Percentiles rank a stretch among this genome's conserved stretches.
These are phyloP conservation scores for Hordeum pubiflorum DNA, from an alignment of 202 grass and related monocot genomes.

Conservation along the genomic window DNA sequence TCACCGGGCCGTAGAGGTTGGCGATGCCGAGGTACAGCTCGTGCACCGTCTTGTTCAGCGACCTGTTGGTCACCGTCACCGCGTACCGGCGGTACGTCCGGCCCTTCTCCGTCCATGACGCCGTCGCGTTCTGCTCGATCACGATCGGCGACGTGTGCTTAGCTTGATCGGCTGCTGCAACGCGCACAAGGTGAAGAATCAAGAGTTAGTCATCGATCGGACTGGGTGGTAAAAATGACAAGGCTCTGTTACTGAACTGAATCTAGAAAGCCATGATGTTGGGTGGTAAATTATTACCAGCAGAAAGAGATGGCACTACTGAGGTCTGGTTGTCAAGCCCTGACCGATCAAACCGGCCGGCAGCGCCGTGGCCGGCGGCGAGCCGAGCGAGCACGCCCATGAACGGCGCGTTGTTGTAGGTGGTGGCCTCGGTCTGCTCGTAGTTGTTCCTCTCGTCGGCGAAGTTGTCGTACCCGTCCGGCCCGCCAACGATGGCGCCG, in stretches of 20 bases:
- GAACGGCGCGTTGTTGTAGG: conserved; percentile 85
- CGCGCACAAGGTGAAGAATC: neutral
- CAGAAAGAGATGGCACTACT: neutral
- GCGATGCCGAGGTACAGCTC: conserved; percentile 62
- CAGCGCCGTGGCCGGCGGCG: conserved; percentile 25
- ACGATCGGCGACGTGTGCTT: conserved; percentile 23
- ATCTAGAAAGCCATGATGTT: neutral
- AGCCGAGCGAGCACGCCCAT: conserved; percentile 71
- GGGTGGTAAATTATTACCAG: conserved; percentile 19
- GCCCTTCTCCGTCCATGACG: conserved; percentile 49
- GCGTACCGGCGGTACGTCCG: conserved; percentile 58
- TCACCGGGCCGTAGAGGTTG: conserved; percentile 52
- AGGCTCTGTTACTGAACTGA: neutral
- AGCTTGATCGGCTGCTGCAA: neutral
- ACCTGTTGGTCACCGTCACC: conserved; percentile 72
- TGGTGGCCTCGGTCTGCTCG: conserved; percentile 73
- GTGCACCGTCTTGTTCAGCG: conserved; percentile 43
- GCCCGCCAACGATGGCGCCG: conserved; percentile 74
- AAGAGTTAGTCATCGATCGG: neutral
- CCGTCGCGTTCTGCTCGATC: conserved; percentile 60
- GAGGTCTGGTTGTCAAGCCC: conserved; percentile 34
- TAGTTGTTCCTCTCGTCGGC: conserved; percentile 79
- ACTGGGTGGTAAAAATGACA: neutral
- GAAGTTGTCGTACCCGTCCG: conserved; percentile 65
- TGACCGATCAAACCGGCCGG: conserved; percentile 30